Conservation (phyloP, 768 basidiomycete genomes). For the Auricularia sp. region DNA sequence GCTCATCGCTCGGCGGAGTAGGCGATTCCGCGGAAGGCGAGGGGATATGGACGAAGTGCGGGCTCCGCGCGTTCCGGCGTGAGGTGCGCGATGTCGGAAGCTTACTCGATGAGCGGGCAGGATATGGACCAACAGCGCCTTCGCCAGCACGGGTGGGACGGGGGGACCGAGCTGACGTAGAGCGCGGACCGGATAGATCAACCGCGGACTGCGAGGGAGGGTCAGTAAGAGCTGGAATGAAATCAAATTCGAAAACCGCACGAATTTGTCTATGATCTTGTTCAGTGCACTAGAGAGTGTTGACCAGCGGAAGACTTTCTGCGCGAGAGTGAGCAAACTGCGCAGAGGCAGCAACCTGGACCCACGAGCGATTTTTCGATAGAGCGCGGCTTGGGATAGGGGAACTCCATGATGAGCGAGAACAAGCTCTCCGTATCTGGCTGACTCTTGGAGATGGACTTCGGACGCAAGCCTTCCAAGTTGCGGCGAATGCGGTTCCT, state of each 20-base stretch:
- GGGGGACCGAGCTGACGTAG: background rate
- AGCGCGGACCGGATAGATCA: background rate
- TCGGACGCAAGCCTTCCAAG: constrained; percentile 84
- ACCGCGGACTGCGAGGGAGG: background rate
- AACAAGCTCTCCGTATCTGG: constrained; percentile 78
- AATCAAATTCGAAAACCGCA: constrained; percentile 27
- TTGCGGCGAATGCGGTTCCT: constrained; percentile 94
- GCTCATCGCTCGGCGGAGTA: background rate
- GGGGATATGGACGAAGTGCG: background rate
- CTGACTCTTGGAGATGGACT: constrained; percentile 82
- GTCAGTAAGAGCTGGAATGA: background rate
- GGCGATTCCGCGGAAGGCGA: background rate
- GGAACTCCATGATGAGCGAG: constrained; percentile 92
- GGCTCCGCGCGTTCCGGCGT: background rate
- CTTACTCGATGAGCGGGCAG: background rate
- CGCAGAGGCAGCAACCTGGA: constrained; percentile 32
- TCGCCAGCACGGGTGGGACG: background rate
- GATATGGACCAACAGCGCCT: background rate
- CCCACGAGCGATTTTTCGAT: constrained; percentile 83
- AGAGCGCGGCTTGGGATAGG: constrained; percentile 85
- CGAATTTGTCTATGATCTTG: constrained; percentile 79
- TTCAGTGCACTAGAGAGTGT: constrained; percentile 60
- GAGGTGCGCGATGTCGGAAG: background rate
- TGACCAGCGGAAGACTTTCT: constrained; percentile 71
- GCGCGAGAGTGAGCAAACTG: constrained; percentile 27